Conservation (phyloP, 495 filamentous ascomycete genomes). For the Peziza echinospora region DNA sequence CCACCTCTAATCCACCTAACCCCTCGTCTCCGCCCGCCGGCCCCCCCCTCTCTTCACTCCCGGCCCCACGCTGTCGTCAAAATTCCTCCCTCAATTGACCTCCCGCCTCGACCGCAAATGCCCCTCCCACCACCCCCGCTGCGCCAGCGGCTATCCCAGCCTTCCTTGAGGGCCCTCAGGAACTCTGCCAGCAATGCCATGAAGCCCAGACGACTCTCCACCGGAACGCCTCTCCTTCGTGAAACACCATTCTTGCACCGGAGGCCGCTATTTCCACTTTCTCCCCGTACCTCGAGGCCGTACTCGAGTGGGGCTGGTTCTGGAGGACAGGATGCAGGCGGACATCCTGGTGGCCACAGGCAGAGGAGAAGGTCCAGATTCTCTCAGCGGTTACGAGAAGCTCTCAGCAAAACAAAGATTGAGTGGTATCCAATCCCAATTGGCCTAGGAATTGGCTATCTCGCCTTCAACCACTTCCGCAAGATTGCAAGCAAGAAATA, state of each 20-base stretch:
- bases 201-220: not conserved
- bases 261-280: not conserved
- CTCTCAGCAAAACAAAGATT: slow-evolving; percentile 51
- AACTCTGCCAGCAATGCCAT: not conserved
- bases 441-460: slow-evolving; percentile 65
- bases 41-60: not conserved
- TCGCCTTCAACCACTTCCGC: slow-evolving; percentile 72
- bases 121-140: not conserved
- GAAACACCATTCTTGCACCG: not conserved
- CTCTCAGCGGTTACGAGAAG: slow-evolving; percentile 36
- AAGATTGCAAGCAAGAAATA: slow-evolving; percentile 34
- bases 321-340: not conserved
- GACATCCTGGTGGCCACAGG: too few relatives aligned
- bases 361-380: slow-evolving; percentile 24
- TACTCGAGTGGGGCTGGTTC: not conserved
- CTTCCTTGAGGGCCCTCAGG: not conserved
- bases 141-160: not conserved
- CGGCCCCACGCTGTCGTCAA: not conserved
- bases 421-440: slow-evolving; percentile 95
- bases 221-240: not conserved
- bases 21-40: not conserved
- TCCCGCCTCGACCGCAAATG: not conserved
- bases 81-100: not conserved
- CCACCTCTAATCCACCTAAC: too few relatives aligned
- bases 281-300: not conserved